phyloP scores from a whole-genome alignment of 1,284 basidiomycete genomes.

The Caloboletus inedulis region DNA sequence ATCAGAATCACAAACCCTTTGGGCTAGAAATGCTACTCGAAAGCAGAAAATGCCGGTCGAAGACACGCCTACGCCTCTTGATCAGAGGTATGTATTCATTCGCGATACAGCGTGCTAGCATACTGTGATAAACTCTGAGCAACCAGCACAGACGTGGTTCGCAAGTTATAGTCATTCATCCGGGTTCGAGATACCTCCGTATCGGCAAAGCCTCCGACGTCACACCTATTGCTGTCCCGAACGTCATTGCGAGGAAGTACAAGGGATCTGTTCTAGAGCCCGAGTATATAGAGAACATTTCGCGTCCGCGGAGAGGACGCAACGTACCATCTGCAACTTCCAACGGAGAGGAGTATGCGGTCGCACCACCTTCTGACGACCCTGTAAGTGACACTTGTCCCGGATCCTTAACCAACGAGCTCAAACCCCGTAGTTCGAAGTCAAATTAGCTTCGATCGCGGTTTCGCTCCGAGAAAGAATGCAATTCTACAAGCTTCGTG shows the following conservation, averaged over 20 bases:
- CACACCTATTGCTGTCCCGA: conserved; percentile 69
- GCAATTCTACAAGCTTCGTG: conserved; percentile 84
- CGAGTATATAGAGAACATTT: conserved; percentile 47
- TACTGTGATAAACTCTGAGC: conserved; percentile 21
- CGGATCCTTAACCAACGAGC: background rate
- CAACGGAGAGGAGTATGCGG: conserved; percentile 46
- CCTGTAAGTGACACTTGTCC: conserved; percentile 44
- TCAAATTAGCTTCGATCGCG: conserved; percentile 69
- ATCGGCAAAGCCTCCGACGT: conserved; percentile 92
- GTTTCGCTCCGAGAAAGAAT: conserved; percentile 79
- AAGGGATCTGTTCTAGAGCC: conserved; percentile 43
- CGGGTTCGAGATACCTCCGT: conserved; percentile 83
- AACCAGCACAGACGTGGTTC: conserved; percentile 59
- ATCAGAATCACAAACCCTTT: conserved; percentile 65
- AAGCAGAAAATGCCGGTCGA: conserved; percentile 44
- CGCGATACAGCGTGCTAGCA: conserved; percentile 2
- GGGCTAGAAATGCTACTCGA: conserved; percentile 60
- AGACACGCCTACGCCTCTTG: conserved; percentile 37
- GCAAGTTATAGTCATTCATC: conserved; percentile 87
- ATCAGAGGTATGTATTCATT: conserved; percentile 40
- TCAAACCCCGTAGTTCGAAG: conserved; percentile 53
- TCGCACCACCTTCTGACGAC: conserved; percentile 49
- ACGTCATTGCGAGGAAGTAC: conserved; percentile 72
- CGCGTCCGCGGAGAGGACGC: conserved; percentile 46
- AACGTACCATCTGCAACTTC: conserved; percentile 20